phyloP scores from a whole-genome alignment of 495 filamentous ascomycete genomes.

The Oidiodendron maius region DNA sequence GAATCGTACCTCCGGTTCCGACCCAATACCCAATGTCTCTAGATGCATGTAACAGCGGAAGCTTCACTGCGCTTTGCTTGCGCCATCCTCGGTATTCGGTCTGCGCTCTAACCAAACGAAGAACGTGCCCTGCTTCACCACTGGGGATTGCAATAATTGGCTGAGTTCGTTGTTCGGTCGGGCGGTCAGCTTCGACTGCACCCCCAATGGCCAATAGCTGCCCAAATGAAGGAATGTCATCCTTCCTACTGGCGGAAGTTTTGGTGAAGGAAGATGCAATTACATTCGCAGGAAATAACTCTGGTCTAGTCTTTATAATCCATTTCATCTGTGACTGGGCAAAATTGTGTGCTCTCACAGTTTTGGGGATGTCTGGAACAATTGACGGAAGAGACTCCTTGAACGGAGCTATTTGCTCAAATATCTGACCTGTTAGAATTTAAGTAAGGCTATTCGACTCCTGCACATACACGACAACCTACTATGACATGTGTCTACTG shows the following conservation, averaged over 20 bases:
- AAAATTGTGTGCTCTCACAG: background rate
- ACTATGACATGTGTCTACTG: slow-evolving; percentile 14
- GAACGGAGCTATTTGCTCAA: slow-evolving; percentile 16
- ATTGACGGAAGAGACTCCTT: slow-evolving; percentile 15
- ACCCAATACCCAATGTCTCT: slow-evolving; percentile 48
- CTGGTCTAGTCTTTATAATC: slow-evolving; percentile 16
- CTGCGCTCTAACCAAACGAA: slow-evolving; percentile 40
- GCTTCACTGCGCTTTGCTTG: slow-evolving; percentile 26
- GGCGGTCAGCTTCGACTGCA: slow-evolving; percentile 4
- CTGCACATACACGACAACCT: slow-evolving; percentile 6
- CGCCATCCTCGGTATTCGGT: slow-evolving; percentile 41
- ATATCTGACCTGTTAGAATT: slow-evolving; percentile 5
- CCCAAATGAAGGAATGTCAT: slow-evolving; percentile 4
- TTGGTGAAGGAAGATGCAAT: slow-evolving; percentile 1
- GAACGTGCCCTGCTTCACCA: slow-evolving; percentile 45
- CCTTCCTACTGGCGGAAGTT: background rate
- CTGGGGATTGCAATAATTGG: slow-evolving; percentile 40
- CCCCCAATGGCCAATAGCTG: slow-evolving; percentile 6
- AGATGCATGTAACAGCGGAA: slow-evolving; percentile 31
- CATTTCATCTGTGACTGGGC: slow-evolving; percentile 12
- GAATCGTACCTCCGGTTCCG: slow-evolving; percentile 52
- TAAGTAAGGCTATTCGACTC: background rate
- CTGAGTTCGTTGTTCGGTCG: slow-evolving; percentile 1
- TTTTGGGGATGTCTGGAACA: background rate
- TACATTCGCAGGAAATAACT: slow-evolving; percentile 10